These are phyloP conservation scores for Catunica adiposa DNA, from an alignment of 2,329 filamentous ascomycete species.

Conservation along the genomic window DNA sequence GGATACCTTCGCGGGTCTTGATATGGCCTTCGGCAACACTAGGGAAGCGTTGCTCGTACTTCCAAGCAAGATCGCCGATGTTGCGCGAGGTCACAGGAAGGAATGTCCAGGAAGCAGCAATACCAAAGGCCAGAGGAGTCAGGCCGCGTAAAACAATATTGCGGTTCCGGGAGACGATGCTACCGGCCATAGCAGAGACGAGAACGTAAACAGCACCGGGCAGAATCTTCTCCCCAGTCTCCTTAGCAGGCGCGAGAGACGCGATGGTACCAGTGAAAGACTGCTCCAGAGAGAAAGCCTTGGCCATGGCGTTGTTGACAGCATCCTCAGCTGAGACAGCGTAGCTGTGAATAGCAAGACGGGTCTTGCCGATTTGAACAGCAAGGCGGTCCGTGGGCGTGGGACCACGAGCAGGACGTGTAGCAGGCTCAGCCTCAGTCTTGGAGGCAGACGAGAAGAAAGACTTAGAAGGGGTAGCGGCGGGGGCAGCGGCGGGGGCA, in stretches of 20 bases:
- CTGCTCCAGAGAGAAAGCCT: conserved; percentile 69
- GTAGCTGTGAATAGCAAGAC: conserved; percentile 64
- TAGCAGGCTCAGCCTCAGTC: conserved; percentile 19
- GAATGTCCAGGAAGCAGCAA: conserved; percentile 68
- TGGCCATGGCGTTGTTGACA: conserved; percentile 68
- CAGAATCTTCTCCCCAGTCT: conserved; percentile 75
- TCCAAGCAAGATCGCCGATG: conserved; percentile 71
- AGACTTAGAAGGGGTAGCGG: conserved; percentile 19
- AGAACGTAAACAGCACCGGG: conserved; percentile 84
- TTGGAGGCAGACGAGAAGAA: conserved; percentile 18
- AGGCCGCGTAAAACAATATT: conserved; percentile 65
- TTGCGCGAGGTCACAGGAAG: conserved; percentile 84
- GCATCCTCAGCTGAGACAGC: conserved; percentile 60
- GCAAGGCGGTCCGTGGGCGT: conserved; percentile 85
- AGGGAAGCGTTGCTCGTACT: conserved; percentile 80
- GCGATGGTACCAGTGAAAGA: conserved; percentile 81
- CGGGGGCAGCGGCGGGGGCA: conserved; percentile 19
- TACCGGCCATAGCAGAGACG: conserved; percentile 86
- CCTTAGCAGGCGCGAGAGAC: conserved; percentile 68
- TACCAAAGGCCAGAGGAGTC: conserved; percentile 62
- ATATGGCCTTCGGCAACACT: conserved; percentile 69
- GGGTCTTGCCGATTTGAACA: conserved; percentile 60
- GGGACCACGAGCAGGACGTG: conserved; percentile 31
- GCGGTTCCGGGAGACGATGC: conserved; percentile 76
- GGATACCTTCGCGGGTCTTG: conserved; percentile 49